These are phyloP conservation scores for Laburnicola sp. DNA, from an alignment of 2,329 filamentous ascomycete genomes.

Conservation along the genomic window DNA sequence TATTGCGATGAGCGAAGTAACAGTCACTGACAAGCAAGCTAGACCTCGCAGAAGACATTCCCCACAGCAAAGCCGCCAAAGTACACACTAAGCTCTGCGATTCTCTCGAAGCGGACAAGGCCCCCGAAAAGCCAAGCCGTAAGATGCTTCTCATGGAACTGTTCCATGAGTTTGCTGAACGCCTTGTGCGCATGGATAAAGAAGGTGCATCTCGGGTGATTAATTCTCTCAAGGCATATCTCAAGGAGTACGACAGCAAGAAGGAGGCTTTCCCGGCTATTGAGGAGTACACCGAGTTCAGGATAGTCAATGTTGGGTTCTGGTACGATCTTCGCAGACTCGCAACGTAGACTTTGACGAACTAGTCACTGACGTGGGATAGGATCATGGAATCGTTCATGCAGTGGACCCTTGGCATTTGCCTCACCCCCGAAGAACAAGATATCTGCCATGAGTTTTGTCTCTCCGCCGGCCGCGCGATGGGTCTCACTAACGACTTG, in stretches of 20 bases:
- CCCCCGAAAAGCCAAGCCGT: conserved; percentile 3
- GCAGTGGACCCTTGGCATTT: conserved; percentile 8
- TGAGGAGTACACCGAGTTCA: conserved; percentile 9
- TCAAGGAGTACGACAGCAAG: conserved; percentile 6
- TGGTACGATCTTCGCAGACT: neutral
- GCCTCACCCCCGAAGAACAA: conserved; percentile 1
- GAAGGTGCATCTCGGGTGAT: conserved; percentile 8
- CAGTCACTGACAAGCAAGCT: neutral
- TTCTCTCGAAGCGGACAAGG: conserved; percentile 6
- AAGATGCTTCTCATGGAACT: conserved; percentile 7
- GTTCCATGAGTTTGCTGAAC: conserved; percentile 8
- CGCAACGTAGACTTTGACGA: neutral
- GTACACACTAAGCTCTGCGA: conserved; percentile 7
- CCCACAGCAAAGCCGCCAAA: conserved; percentile 5
- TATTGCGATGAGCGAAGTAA: neutral
- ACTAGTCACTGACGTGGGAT: neutral
- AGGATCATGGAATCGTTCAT: conserved; percentile 12
- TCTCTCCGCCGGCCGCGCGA: conserved; percentile 4
- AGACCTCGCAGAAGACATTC: conserved; percentile 8
- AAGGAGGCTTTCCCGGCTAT: conserved; percentile 1
- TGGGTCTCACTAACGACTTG: conserved; percentile 9
- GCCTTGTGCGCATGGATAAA: conserved; percentile 4
- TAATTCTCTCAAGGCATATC: conserved; percentile 6
- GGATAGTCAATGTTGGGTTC: conserved; percentile 10
- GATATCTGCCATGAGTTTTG: conserved; percentile 6